Conservation (phyloP, 176 grass and related monocot species). For the Rhipidocladum racemiflorum region DNA sequence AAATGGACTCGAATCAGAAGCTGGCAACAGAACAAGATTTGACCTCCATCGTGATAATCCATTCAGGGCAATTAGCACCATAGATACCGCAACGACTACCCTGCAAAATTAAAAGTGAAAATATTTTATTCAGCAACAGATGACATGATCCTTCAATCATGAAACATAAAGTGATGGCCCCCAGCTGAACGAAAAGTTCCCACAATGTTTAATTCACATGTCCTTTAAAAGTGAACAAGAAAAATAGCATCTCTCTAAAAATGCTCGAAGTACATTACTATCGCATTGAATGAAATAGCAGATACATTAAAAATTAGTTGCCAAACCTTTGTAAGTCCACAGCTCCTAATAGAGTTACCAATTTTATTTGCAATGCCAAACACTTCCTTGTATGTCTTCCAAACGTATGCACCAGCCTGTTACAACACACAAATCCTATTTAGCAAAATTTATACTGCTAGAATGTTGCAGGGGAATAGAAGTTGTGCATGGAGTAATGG, state of each 20-base stretch:
- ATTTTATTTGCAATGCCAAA: slow-evolving; percentile 54
- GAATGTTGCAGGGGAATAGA: not conserved
- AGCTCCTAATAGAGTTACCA: slow-evolving; percentile 65
- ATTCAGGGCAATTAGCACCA: slow-evolving; percentile 80
- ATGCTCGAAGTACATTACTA: slow-evolving; percentile 14
- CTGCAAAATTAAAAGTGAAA: slow-evolving; percentile 36
- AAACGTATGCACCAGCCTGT: slow-evolving; percentile 69
- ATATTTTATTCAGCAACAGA: not conserved
- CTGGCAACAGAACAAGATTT: slow-evolving; percentile 17
- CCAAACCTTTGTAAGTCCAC: slow-evolving; percentile 62
- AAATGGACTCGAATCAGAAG: not conserved
- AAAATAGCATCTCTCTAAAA: not conserved
- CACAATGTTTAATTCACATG: not conserved
- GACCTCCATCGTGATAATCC: slow-evolving; percentile 90
- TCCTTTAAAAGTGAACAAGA: not conserved
- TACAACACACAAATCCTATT: slow-evolving; percentile 10
- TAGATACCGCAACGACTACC: slow-evolving; percentile 77
- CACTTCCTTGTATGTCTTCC: slow-evolving; percentile 74
- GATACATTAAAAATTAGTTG: slow-evolving; percentile 3
- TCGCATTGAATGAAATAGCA: not conserved
- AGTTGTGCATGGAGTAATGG: not conserved
- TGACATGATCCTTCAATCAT: slow-evolving; percentile 12
- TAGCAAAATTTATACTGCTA: not conserved
- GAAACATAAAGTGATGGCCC: slow-evolving; percentile 5
- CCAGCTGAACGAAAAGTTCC: not conserved